These are phyloP conservation scores for Hordeum vulgare DNA, from an alignment of 176 grass and related monocot genomes.

Conservation along the genomic window DNA sequence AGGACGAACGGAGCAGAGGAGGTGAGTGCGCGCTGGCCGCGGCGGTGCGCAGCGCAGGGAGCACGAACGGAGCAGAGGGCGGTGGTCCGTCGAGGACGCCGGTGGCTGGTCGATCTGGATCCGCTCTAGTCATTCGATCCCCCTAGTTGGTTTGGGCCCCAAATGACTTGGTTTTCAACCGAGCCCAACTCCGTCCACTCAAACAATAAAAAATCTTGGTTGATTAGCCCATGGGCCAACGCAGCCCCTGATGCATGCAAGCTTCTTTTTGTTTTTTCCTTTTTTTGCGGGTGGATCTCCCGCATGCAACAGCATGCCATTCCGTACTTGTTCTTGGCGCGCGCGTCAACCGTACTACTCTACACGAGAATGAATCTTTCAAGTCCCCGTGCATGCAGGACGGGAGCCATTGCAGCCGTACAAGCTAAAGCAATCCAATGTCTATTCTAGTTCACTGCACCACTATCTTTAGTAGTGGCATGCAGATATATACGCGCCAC, in stretches of 20 bases:
- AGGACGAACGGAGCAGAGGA: too few relatives aligned
- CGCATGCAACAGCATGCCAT: too few relatives aligned
- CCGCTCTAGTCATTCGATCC: not conserved
- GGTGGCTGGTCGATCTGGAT: not conserved
- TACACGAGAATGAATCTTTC: not conserved
- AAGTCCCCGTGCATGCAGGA: not conserved
- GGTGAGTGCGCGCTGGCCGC: not conserved
- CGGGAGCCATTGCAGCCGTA: not conserved
- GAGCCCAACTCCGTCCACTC: too few relatives aligned
- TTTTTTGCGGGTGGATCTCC: too few relatives aligned
- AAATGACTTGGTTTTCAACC: not conserved
- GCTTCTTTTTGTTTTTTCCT: too few relatives aligned
- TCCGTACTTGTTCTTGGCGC: too few relatives aligned
- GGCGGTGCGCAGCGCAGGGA: not conserved
- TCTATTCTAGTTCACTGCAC: conserved; percentile 24
- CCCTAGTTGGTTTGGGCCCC: not conserved
- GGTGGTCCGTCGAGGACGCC: not conserved
- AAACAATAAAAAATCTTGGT: too few relatives aligned
- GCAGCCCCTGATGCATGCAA: not conserved
- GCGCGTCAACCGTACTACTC: not conserved
- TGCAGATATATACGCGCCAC: not conserved
- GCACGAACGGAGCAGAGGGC: not conserved
- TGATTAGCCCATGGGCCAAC: not conserved
- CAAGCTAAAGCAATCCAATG: not conserved
- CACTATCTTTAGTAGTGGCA: conserved; percentile 30